Conservation (phyloP, 2,329 filamentous ascomycete species). For the Cladosporium austrohemisphaericum region DNA sequence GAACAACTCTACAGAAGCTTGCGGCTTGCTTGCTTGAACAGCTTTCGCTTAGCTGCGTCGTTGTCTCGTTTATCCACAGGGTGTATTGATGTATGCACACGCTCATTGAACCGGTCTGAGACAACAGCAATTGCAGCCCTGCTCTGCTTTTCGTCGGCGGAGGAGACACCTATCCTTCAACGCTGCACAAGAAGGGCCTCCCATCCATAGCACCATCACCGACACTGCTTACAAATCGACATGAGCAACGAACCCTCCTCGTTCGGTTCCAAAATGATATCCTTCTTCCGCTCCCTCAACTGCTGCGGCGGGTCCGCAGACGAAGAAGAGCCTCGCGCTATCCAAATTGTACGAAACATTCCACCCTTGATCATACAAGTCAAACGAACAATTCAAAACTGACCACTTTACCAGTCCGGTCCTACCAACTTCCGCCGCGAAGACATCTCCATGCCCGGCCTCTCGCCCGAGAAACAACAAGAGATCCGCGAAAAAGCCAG, state of each 20-base stretch:
- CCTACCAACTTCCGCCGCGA: constrained; percentile 34
- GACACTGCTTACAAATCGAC: neutral
- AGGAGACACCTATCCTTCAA: neutral
- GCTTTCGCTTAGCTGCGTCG: neutral
- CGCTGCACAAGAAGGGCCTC: neutral
- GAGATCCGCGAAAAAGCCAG: constrained; percentile 32
- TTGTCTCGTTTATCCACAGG: neutral
- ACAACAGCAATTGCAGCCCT: neutral
- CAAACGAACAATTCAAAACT: no score
- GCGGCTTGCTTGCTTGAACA: neutral
- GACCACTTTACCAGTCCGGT: constrained; percentile 22
- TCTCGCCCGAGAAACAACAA: constrained; percentile 27
- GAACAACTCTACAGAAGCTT: neutral
- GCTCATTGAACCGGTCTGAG: constrained; percentile 1
- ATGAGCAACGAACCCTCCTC: neutral
- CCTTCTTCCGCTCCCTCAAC: constrained; percentile 15
- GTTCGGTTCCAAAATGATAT: constrained; percentile 6
- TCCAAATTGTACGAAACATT: constrained; percentile 10
- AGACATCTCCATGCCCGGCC: constrained; percentile 30
- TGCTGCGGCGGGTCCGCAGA: constrained; percentile 16
- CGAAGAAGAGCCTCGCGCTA: constrained; percentile 1
- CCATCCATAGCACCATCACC: neutral
- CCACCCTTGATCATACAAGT: no score
- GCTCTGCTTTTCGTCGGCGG: no score
- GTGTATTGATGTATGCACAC: neutral